Evolutionary conservation across 306 rosid species (phyloP), one percentile per base, ranked within the genome.

Genomic region (Lathyrus oleraceus): DNA sequence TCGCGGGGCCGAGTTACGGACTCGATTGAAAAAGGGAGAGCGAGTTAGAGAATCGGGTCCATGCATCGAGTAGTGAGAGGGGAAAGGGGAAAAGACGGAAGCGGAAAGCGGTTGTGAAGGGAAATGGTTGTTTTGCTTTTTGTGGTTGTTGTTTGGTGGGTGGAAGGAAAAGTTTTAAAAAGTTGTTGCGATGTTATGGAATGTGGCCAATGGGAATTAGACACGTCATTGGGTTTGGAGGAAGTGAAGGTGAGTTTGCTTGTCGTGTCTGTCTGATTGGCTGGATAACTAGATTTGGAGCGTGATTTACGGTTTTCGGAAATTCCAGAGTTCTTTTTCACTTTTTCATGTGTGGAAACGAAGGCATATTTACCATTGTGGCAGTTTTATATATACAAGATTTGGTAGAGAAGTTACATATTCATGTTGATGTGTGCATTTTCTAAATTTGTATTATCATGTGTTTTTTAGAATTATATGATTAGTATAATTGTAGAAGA

Each of bases 1-100:
- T 72, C 60, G 77, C 70, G 63, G 82, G 79, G 58, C 76, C 87
- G 93, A 84, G 89, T 77, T 76, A 30, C 67, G 73, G 77, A 85
- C 90, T 78, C 80, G 53, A 71, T 78, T 48, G 75, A 61, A 62
- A 61, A 67, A 75, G 47, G 56, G 5, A 15, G 69, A 35, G 65
- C 73, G 74, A 76, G 81, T 76, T 61, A 48, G 76, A 13, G 65
- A 53, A 73, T 17, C 72, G 82, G 81, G 88, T 74, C 90, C 5
- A 35, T 35, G 39, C 39, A 20, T n/a, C n/a, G n/a, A n/a, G n/a
- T n/a, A n/a, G n/a, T n/a, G n/a, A 28, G 47, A 25, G 35, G 20
- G 51, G 25, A 57, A 72, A 76, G 72, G 70, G 52, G 62, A 44
- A 62, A 82, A 70, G 40, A 35, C 39, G 15, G 36, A n/a, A 28